Percentiles rank a stretch among this genome's conserved stretches.
phyloP scores from a whole-genome alignment of 176 grass and related monocot species.

The Oryza meyeriana region DNA sequence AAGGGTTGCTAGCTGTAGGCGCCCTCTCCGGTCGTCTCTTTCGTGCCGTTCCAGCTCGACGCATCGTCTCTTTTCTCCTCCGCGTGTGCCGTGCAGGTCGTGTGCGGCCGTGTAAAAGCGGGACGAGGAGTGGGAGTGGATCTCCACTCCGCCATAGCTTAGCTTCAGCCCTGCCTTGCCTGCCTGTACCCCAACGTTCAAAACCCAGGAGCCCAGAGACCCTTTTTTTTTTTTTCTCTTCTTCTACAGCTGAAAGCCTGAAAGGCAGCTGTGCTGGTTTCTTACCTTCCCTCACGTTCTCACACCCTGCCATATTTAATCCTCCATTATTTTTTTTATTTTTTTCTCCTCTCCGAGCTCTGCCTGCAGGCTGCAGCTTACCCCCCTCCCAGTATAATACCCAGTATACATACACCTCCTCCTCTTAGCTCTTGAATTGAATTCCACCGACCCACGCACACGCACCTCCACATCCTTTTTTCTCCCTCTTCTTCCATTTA shows the following conservation, averaged over 20 bases:
- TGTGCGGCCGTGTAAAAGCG: constrained; percentile 2
- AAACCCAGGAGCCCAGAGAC: constrained; percentile 8
- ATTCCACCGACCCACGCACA: constrained; percentile 38
- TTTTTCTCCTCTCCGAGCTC: background rate
- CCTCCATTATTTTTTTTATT: background rate
- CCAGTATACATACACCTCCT: constrained; percentile 2
- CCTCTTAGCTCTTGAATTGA: constrained; percentile 36
- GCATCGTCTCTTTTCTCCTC: background rate
- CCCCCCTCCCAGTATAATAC: constrained; percentile 4
- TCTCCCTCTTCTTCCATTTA: constrained; percentile 29
- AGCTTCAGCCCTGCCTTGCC: background rate
- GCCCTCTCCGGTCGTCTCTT: background rate
- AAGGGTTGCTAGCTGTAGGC: background rate
- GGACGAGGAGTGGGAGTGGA: constrained; percentile 21
- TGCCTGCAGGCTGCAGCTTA: constrained; percentile 18
- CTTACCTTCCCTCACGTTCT: constrained; percentile 75
- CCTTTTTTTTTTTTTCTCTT: background rate
- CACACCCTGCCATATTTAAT: constrained; percentile 32
- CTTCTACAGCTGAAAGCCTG: background rate
- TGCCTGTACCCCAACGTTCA: constrained; percentile 35
- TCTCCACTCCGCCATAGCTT: constrained; percentile 29
- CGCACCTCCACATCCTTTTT: background rate
- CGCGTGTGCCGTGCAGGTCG: background rate
- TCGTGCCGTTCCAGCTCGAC: constrained; percentile 9
- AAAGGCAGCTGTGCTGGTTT: background rate